Evolutionary conservation across 345 rosid genomes (phyloP).

Genomic region (Eucalyptus tenuipes): DNA sequence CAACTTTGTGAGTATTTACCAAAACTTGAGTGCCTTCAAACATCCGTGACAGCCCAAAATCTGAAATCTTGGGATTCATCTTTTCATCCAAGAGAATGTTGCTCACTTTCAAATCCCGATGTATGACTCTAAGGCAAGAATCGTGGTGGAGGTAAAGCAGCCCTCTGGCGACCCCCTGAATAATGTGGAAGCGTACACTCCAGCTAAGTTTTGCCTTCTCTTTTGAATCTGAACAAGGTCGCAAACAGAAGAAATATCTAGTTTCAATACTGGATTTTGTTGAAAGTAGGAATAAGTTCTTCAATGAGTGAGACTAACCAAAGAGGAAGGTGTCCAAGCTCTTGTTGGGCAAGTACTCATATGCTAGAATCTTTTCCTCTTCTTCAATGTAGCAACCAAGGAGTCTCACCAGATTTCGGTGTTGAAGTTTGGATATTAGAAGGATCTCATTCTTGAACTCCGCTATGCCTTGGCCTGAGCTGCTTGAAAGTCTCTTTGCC

Average conservation of each 20-base stretch:
- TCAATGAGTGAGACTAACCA: conserved; percentile 12
- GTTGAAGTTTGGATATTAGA: conserved; percentile 52
- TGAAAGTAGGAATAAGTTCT: not conserved
- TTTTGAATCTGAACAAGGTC: not conserved
- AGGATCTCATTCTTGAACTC: conserved; percentile 52
- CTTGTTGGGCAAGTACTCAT: conserved; percentile 26
- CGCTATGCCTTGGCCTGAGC: conserved; percentile 48
- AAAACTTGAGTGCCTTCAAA: not conserved
- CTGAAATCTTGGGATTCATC: not conserved
- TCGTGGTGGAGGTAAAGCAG: conserved; percentile 31
- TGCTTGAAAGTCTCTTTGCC: conserved; percentile 38
- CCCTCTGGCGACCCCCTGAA: conserved; percentile 15
- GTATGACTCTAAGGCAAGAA: conserved; percentile 25
- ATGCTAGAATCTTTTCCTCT: conserved; percentile 45
- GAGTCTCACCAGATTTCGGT: conserved; percentile 49
- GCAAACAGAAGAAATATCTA: not conserved
- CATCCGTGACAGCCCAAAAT: not conserved
- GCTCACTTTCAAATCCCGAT: not conserved
- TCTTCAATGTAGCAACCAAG: conserved; percentile 45
- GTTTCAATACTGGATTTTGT: not conserved
- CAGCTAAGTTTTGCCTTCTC: conserved; percentile 3
- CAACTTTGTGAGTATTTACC: not conserved
- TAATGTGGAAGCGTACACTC: conserved; percentile 1
- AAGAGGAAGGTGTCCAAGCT: conserved; percentile 25
- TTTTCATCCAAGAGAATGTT: not conserved